phyloP scores from a whole-genome alignment of 2,329 filamentous ascomycete genomes.

The Hortaea sp. region DNA sequence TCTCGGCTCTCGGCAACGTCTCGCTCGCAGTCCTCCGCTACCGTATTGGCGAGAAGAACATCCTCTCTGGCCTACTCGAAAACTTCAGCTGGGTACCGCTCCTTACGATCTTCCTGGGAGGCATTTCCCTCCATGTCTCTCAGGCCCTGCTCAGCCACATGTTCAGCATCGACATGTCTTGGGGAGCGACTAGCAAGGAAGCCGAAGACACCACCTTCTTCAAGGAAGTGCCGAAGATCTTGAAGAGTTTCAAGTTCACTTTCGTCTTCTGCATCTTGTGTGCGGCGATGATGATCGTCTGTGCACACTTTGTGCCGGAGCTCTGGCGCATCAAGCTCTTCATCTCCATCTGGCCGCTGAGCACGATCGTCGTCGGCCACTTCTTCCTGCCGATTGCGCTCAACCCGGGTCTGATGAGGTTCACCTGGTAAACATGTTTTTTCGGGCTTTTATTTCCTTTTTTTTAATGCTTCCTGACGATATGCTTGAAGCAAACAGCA shows the following conservation, averaged over 20 bases:
- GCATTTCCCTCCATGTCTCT: conserved; percentile 30
- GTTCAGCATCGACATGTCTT: conserved; percentile 34
- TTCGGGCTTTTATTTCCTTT: too few species aligned
- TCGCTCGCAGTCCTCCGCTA: conserved; percentile 64
- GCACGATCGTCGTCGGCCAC: conserved; percentile 42
- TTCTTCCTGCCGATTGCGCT: conserved; percentile 50
- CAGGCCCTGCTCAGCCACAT: conserved; percentile 31
- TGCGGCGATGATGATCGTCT: conserved; percentile 40
- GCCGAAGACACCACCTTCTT: conserved; percentile 48
- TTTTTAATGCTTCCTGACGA: too few species aligned
- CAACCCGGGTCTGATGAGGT: conserved; percentile 55
- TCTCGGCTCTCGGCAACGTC: conserved; percentile 65
- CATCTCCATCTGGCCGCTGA: conserved; percentile 50
- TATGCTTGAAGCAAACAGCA: too few species aligned
- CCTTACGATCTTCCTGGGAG: conserved; percentile 31
- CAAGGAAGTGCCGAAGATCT: conserved; percentile 44
- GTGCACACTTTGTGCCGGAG: conserved; percentile 36
- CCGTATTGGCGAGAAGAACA: conserved; percentile 52
- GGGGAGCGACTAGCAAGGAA: conserved; percentile 51
- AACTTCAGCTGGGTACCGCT: conserved; percentile 57
- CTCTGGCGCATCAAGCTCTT: conserved; percentile 50
- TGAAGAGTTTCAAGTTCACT: conserved; percentile 47
- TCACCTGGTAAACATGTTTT: conserved; percentile 40
- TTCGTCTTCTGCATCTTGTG: conserved; percentile 41
- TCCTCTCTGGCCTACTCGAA: conserved; percentile 43